phyloP scores from a whole-genome alignment of 2,329 filamentous ascomycete species.

The Nemania sp. region DNA sequence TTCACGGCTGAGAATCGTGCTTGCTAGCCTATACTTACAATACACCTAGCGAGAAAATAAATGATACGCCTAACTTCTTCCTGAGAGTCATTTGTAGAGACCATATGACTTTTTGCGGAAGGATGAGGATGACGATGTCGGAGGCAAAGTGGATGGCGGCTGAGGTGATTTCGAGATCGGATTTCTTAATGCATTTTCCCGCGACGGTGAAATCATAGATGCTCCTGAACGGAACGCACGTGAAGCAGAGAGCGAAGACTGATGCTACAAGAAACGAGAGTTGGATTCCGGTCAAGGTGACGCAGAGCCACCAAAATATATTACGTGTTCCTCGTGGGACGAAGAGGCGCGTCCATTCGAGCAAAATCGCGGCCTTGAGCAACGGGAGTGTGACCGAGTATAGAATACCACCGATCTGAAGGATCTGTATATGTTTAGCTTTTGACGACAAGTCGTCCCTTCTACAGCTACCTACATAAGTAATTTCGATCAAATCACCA shows the following conservation, averaged over 20 bases:
- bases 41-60: slow-evolving; percentile 51
- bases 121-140: slow-evolving; percentile 30
- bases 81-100: slow-evolving; percentile 48
- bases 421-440: slow-evolving; percentile 34
- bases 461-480: slow-evolving; percentile 21
- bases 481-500: slow-evolving; percentile 33
- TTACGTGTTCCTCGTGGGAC: slow-evolving; percentile 37
- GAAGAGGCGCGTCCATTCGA: slow-evolving; percentile 41
- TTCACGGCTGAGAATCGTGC: not conserved
- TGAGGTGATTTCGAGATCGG: slow-evolving; percentile 36
- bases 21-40: slow-evolving; percentile 39
- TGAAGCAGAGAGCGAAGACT: slow-evolving; percentile 33
- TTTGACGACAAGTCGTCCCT: not conserved
- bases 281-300: slow-evolving; percentile 25
- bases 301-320: slow-evolving; percentile 40
- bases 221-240: slow-evolving; percentile 36
- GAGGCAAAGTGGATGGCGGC: slow-evolving; percentile 38
- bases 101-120: slow-evolving; percentile 36
- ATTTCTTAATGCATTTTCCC: slow-evolving; percentile 37
- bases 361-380: slow-evolving; percentile 39
- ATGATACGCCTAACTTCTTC: slow-evolving; percentile 50
- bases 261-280: slow-evolving; percentile 33
- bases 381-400: slow-evolving; percentile 34
- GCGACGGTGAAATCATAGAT: slow-evolving; percentile 41
- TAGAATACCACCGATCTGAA: slow-evolving; percentile 36